These are phyloP conservation scores for Epichloe amarillans DNA, from an alignment of 2,329 filamentous ascomycete species.

Conservation along the genomic window DNA sequence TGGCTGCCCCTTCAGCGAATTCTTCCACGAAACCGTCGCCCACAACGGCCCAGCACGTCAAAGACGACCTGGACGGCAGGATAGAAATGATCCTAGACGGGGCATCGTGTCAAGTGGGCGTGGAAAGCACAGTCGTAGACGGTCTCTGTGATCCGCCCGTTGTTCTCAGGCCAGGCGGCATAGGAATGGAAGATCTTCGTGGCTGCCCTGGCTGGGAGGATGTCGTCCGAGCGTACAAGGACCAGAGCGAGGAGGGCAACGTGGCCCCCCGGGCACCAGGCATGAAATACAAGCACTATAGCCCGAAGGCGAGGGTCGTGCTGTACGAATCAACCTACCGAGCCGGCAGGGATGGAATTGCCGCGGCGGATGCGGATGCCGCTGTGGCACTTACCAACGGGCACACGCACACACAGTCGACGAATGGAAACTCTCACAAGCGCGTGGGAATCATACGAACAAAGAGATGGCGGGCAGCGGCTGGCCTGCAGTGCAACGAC, in stretches of 20 bases:
- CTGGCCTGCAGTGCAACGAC: conserved; percentile 23
- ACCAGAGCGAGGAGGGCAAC: conserved; percentile 53
- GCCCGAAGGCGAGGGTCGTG: conserved; percentile 73
- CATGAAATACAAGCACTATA: conserved; percentile 99
- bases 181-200: conserved; percentile 69
- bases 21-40: conserved; percentile 87
- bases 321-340: conserved; percentile 53
- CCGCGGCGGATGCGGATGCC: conserved; percentile 19
- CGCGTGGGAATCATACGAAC: conserved; percentile 44
- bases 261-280: conserved; percentile 69
- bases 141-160: conserved; percentile 70
- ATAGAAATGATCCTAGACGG: conserved; percentile 86
- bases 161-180: conserved; percentile 73
- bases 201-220: conserved; percentile 67
- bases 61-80: conserved; percentile 67
- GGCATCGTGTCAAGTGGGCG: conserved; percentile 72
- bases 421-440: conserved; percentile 13
- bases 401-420: conserved; percentile 4
- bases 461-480: conserved; percentile 34
- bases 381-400: conserved; percentile 7
- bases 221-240: conserved; percentile 66
- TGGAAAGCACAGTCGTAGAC: conserved; percentile 95
- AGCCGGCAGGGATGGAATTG: conserved; percentile 22
- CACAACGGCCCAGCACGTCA: conserved; percentile 79
- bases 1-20: conserved; percentile 90